phyloP scores from a whole-genome alignment of 1,284 basidiomycete species.

The Ceratobasidium sp. region DNA sequence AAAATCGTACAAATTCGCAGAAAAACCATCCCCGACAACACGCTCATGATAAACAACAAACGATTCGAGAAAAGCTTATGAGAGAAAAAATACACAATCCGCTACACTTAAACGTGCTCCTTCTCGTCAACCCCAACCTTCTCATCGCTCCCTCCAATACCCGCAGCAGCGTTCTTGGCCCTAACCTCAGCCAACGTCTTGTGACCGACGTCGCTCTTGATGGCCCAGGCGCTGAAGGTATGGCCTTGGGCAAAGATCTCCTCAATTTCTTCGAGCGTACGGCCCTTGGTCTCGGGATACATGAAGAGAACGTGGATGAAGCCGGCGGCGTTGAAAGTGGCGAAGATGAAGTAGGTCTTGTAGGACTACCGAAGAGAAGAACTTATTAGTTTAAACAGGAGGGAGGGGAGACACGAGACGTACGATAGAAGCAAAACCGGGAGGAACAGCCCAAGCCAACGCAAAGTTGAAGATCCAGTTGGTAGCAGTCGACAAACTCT shows the following conservation, averaged over 20 bases:
- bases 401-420: slow-evolving; percentile 54
- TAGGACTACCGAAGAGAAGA: slow-evolving; percentile 42
- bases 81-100: not conserved
- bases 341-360: slow-evolving; percentile 79
- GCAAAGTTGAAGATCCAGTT: slow-evolving; percentile 82
- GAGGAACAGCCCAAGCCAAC: slow-evolving; percentile 71
- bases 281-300: slow-evolving; percentile 79
- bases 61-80: not conserved
- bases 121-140: slow-evolving; percentile 27
- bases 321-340: slow-evolving; percentile 78
- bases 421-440: slow-evolving; percentile 66
- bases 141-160: slow-evolving; percentile 23
- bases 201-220: slow-evolving; percentile 72
- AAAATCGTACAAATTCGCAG: not conserved
- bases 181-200: slow-evolving; percentile 68
- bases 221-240: slow-evolving; percentile 76
- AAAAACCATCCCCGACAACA: not conserved
- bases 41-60: not conserved
- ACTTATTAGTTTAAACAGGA: not conserved
- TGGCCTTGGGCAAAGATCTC: slow-evolving; percentile 78
- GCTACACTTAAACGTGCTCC: slow-evolving; percentile 13
- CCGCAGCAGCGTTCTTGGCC: slow-evolving; percentile 10
- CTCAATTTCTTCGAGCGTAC: slow-evolving; percentile 81
- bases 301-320: slow-evolving; percentile 71
- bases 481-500: slow-evolving; percentile 70